Evolutionary conservation across 2,329 filamentous ascomycete genomes (phyloP), one percentile per base, ranked within the genome.

Genomic region (Biscogniauxia marginata): DNA sequence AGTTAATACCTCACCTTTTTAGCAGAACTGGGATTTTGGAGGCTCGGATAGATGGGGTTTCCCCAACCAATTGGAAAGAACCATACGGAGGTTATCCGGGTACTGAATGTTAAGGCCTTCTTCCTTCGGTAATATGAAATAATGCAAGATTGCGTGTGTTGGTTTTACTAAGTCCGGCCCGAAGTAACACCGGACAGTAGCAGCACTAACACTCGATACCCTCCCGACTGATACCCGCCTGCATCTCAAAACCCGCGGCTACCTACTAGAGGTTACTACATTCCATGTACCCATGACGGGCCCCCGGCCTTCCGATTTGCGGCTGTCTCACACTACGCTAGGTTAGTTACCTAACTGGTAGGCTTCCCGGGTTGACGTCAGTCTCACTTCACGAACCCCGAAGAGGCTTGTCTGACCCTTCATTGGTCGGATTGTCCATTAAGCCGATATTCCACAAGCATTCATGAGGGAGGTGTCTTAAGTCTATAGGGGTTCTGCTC

Each of bases 1-100:
- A 59, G 25, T 52, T 61, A 54, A 56, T 61, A 39, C 30, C 30
- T 39, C 30, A 39, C 30, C 30, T 39, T 39, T 39, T 46, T 46
- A 46, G 44, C 44, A 46, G 44, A 18, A 39, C 30, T n/a, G n/a
- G 9, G 30, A 39, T 39, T 39, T 39, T 39, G 13, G 30, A 39
- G 7, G 30, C 30, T 39, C 30, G 30, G 30, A 39, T 39, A 39
- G 30, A 39, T 39, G 30, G 30, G 30, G 30, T 16, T n/a, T 39
- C 30, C 30, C 30, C 30, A 39, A 39, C 30, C 30, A 39, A 39
- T 39, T 16, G n/a, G 30, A 39, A 39, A 39, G 11, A 39, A 39
- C 30, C n/a, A 16, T n/a, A 39, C 30, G 30, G 30, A 39, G 30
- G 30, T 39, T 39, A 6, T n/a, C 30, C 30, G 30, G 30, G 30